A percentile compares a stretch with the other conserved stretches of the same genome.
Evolutionary conservation across 148 eudicot genomes (phyloP).

Genomic region (Nepenthes gracilis): DNA sequence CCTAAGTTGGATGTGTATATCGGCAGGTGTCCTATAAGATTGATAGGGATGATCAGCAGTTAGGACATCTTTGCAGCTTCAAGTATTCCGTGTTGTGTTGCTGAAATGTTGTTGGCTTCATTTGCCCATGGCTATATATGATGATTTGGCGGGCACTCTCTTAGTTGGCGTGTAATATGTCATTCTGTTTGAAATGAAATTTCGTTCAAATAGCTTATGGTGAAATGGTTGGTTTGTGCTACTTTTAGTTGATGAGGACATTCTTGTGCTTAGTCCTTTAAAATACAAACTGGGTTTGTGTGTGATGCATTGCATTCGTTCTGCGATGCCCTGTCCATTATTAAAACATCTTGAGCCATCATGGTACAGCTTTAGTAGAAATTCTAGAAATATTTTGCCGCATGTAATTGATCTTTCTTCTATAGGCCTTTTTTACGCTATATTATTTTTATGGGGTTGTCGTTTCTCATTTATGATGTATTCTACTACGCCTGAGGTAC

Average conservation of each 20-base stretch:
- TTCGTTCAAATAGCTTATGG: conserved; percentile 1
- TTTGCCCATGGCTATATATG: conserved; percentile 4
- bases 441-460: too few relatives aligned
- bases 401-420: too few relatives aligned
- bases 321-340: too few relatives aligned
- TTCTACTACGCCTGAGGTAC: too few relatives aligned
- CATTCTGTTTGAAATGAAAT: conserved; percentile 1
- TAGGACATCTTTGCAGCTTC: conserved; percentile 5
- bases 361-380: too few relatives aligned
- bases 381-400: too few relatives aligned
- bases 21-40: conserved; percentile 1
- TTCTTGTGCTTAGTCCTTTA: conserved; percentile 7
- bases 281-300: conserved; percentile 9
- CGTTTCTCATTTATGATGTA: too few relatives aligned
- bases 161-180: conserved; percentile 5
- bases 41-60: not conserved
- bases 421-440: too few relatives aligned
- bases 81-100: not conserved
- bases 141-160: conserved; percentile 1
- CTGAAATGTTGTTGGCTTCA: conserved; percentile 3
- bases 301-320: too few relatives aligned
- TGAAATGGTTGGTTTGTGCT: not conserved
- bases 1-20: not conserved
- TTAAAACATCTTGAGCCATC: too few relatives aligned
- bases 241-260: not conserved